Base-by-base conservation (phyloP, 164 flowering plant genomes). In the Vitis amurensis region DNA sequence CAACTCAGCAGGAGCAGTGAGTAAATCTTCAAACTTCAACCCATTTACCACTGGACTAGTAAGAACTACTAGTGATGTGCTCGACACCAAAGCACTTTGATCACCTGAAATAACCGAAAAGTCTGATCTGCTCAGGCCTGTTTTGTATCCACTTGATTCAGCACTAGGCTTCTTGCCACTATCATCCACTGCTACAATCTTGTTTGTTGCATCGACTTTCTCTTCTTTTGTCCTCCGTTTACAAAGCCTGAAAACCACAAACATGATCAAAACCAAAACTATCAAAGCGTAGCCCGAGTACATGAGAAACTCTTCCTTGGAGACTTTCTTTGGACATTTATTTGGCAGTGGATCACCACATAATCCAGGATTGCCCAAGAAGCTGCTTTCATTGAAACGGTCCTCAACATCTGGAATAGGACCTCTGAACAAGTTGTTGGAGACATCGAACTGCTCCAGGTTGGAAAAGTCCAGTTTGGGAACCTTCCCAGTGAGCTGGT, bases 1-100 rank as follows among this genome's bases (percentile, higher is more conserved):
- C 79, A 88, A 72, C 81, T 89, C 93, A 0, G 93, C 93, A 8
- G 96, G 93, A 12, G 91, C 89, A 69, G 68, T 75, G 51, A 91
- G 89, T 78, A 88, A 60, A 37, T 91, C 88, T 67, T 88, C 95
- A 17, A 88, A 87, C 67, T 63, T 80, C 74, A 88, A 55, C 9
- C 76, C 87, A 53, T 80, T 86, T 64, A 73, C 79, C 55, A 65
- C 78, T n/a, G 84, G 85, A 67, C 75, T 83, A 0, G 82, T 61
- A 1, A 88, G 80, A 59, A 86, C 77, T 13, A 77, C 60, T 15
- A 83, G 73, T 9, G 90, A 80, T 2, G 83, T 29, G 4, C 15
- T 11, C 9, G 88, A 77, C 50, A 74, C 63, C 73, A 68, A 7
- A 12, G 57, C 74, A 62, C 81, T 86, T n/a, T 37, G 44, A 37